Conservation (phyloP, 108 stramenopile genomes). For the Pseudonitzschia multistriata region DNA sequence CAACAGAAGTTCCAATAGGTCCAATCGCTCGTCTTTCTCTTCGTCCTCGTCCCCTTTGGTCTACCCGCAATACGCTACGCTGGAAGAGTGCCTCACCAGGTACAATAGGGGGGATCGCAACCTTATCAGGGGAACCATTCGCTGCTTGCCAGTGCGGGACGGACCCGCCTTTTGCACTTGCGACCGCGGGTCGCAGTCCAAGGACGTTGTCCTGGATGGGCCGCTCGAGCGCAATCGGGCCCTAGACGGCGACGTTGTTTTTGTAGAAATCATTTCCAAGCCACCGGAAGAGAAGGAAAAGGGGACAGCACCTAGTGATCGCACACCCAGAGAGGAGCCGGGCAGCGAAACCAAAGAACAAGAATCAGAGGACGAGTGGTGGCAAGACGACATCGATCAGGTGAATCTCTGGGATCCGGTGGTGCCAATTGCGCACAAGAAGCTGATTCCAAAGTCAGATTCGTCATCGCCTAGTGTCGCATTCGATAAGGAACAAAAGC, state of each 20-base stretch:
- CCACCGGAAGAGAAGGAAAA: background rate
- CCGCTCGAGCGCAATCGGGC: constrained; percentile 75
- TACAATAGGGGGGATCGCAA: constrained; percentile 52
- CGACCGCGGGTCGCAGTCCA: constrained; percentile 64
- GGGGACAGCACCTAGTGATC: too few species aligned
- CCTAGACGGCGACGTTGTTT: constrained; percentile 85
- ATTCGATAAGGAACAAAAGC: constrained; percentile 33
- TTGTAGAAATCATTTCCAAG: constrained; percentile 63
- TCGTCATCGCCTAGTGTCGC: constrained; percentile 7
- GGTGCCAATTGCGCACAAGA: constrained; percentile 42
- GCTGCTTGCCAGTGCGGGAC: constrained; percentile 48
- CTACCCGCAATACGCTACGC: constrained; percentile 44
- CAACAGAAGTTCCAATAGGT: constrained; percentile 1
- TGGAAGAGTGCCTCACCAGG: constrained; percentile 43
- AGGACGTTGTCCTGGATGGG: constrained; percentile 67
- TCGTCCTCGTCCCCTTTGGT: constrained; percentile 4
- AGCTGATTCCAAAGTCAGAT: constrained; percentile 6
- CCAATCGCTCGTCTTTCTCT: constrained; percentile 10
- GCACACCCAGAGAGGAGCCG: background rate
- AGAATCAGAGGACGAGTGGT: constrained; percentile 39
- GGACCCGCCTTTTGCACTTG: constrained; percentile 71
- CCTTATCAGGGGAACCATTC: constrained; percentile 69
- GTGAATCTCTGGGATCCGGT: constrained; percentile 78
- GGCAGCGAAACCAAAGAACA: constrained; percentile 7
- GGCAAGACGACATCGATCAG: constrained; percentile 81